phyloP scores from a whole-genome alignment of 208 protist genomes.

The Acanthamoeba culbertsoni region DNA sequence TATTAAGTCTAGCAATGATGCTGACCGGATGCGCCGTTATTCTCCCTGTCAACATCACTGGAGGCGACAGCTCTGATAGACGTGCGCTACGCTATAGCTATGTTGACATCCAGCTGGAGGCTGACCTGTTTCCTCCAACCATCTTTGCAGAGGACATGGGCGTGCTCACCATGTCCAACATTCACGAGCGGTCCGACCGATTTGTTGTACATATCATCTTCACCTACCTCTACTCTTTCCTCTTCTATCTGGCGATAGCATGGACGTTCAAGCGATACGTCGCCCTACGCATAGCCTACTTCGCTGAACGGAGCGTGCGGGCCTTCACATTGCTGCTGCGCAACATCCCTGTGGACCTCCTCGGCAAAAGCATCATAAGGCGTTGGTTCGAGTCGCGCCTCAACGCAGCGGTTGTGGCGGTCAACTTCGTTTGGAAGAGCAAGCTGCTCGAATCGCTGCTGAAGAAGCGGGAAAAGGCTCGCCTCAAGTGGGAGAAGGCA shows the following conservation, averaged over 20 bases:
- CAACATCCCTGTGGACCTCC: not conserved
- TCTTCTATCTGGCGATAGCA: not conserved
- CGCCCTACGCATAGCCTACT: not conserved
- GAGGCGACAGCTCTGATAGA: not conserved
- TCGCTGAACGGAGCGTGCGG: not conserved
- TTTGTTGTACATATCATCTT: not conserved
- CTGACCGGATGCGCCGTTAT: not conserved
- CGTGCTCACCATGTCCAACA: conserved; percentile 33
- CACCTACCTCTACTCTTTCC: not conserved
- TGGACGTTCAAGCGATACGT: conserved; percentile 11
- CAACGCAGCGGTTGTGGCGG: not conserved
- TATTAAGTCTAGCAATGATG: not conserved
- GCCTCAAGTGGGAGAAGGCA: not conserved
- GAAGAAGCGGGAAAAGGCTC: not conserved
- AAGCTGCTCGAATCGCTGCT: not conserved
- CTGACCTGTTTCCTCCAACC: not conserved
- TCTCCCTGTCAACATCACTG: not conserved
- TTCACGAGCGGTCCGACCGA: not conserved
- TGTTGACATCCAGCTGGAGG: too few relatives aligned
- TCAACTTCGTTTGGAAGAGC: not conserved
- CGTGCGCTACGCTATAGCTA: not conserved
- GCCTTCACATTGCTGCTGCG: not conserved
- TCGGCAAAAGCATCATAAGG: not conserved
- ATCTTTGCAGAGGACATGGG: not conserved
- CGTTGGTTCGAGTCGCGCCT: not conserved